These are phyloP conservation scores for Rhynchosporium graminicola DNA, from an alignment of 2,329 filamentous ascomycete genomes.

Conservation along the genomic window DNA sequence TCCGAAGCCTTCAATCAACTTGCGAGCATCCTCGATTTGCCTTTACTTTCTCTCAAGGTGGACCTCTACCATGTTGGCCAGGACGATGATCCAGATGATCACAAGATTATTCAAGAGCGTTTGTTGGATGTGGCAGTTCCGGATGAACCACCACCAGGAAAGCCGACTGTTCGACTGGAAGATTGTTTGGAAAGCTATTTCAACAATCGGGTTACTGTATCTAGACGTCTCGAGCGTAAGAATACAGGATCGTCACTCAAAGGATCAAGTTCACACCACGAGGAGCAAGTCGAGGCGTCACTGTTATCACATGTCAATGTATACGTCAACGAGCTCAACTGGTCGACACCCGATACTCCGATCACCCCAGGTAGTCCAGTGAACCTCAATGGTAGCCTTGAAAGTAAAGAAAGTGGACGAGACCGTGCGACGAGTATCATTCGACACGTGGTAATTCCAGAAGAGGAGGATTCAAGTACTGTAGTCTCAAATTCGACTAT, in stretches of 20 bases:
- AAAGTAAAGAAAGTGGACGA: constrained; percentile 18
- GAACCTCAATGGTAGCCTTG: constrained; percentile 27
- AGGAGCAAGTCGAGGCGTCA: constrained; percentile 28
- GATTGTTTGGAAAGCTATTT: constrained; percentile 94
- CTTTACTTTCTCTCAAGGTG: constrained; percentile 86
- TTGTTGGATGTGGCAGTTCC: constrained; percentile 91
- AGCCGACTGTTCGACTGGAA: constrained; percentile 71
- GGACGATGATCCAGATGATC: constrained; percentile 79
- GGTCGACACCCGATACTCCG: constrained; percentile 33
- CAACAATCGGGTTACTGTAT: constrained; percentile 82
- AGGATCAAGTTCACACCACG: constrained; percentile 22
- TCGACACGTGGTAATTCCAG: constrained; percentile 41
- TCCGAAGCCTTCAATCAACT: constrained; percentile 97
- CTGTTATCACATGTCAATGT: constrained; percentile 31
- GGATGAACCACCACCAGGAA: constrained; percentile 64
- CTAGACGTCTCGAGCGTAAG: constrained; percentile 67
- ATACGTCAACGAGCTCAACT: constrained; percentile 28
- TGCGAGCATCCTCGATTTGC: constrained; percentile 83
- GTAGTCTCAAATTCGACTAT: constrained; percentile 39
- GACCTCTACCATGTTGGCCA: constrained; percentile 92
- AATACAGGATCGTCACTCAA: constrained; percentile 50
- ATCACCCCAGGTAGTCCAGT: constrained; percentile 30
- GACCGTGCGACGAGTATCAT: constrained; percentile 57
- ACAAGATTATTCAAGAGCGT: constrained; percentile 92
- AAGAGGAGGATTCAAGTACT: constrained; percentile 13